Percentiles rank a stretch among this genome's conserved stretches.
phyloP scores from a whole-genome alignment of 305 asterid species.

The Caryopteris hybrid region DNA sequence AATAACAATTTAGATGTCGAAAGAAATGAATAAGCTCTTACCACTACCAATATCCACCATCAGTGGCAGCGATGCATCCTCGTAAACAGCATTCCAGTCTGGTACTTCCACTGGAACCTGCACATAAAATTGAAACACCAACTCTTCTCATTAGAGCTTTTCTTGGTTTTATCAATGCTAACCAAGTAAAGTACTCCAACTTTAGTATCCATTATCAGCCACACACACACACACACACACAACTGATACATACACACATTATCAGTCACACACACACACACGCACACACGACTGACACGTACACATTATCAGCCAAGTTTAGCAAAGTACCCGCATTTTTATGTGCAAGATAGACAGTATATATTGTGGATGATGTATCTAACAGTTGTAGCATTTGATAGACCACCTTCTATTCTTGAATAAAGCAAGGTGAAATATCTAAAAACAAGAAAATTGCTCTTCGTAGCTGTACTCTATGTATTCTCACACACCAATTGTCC shows the following conservation, averaged over 20 bases:
- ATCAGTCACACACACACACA: too few species aligned
- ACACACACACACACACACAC: too few species aligned
- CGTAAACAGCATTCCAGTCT: slow-evolving; percentile 64
- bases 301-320: too few species aligned
- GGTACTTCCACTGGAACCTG: slow-evolving; percentile 81
- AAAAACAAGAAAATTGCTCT: background rate
- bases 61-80: slow-evolving; percentile 66
- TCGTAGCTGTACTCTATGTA: background rate
- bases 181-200: too few species aligned
- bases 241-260: too few species aligned
- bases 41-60: slow-evolving; percentile 96
- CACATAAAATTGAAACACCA: background rate
- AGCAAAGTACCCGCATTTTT: too few species aligned
- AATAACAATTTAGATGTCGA: background rate
- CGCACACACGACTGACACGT: too few species aligned
- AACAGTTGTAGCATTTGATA: too few species aligned
- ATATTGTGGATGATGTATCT: too few species aligned
- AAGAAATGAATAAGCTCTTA: slow-evolving; percentile 26
- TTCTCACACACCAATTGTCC: background rate
- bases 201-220: too few species aligned
- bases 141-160: background rate
- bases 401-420: background rate
- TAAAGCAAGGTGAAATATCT: background rate
- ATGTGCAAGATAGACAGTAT: too few species aligned
- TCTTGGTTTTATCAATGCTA: background rate